These are phyloP conservation scores for Mallotus repandus DNA, from an alignment of 441 rosid genomes.

Conservation along the genomic window DNA sequence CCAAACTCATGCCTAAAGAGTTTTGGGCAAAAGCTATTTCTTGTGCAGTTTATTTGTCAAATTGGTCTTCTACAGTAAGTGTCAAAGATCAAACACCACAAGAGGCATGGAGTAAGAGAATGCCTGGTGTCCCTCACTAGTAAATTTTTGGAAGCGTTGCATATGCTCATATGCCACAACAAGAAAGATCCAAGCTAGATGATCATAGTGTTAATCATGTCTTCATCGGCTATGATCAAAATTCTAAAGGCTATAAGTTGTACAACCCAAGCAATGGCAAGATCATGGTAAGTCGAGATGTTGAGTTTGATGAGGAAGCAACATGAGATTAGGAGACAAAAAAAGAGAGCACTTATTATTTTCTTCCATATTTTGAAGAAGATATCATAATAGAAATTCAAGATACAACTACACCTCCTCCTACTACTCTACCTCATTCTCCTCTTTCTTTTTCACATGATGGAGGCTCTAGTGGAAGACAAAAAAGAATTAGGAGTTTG, in stretches of 20 bases:
- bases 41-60: background rate
- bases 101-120: background rate
- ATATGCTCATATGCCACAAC: background rate
- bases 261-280: background rate
- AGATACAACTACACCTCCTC: too few species aligned
- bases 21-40: background rate
- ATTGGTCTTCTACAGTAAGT: background rate
- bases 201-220: background rate
- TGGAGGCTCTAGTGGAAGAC: too few species aligned
- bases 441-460: too few species aligned
- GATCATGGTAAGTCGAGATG: background rate
- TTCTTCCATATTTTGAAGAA: too few species aligned
- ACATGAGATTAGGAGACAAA: too few species aligned
- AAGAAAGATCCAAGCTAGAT: background rate
- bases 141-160: background rate
- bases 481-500: too few species aligned
- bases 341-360: too few species aligned
- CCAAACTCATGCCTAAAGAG: background rate
- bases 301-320: background rate
- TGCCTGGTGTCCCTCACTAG: background rate
- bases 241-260: background rate
- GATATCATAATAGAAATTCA: too few species aligned
- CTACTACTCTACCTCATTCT: too few species aligned
- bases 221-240: background rate
- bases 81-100: background rate